Evolutionary conservation across 2,329 filamentous ascomycete genomes (phyloP).

Genomic region (Sclerotinia nivalis): DNA sequence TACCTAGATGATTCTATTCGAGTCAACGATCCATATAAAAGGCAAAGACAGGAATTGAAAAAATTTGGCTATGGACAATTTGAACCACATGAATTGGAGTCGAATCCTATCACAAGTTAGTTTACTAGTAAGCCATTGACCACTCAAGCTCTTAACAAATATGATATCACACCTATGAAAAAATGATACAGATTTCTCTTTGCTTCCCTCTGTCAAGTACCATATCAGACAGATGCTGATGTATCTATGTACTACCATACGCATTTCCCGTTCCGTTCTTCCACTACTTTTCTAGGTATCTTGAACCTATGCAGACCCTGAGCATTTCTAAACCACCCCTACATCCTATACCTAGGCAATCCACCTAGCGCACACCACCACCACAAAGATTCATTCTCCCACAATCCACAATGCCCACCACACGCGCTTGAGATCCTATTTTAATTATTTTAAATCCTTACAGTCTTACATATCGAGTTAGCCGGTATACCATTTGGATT

Average conservation of each 20-base stretch:
- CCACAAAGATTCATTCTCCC: constrained; percentile 11
- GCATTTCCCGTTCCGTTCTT: constrained; percentile 10
- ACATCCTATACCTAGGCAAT: constrained; percentile 16
- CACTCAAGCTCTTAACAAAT: background rate
- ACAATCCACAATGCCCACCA: constrained; percentile 21
- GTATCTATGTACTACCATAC: background rate
- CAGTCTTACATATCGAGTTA: constrained; percentile 12
- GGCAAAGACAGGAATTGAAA: background rate
- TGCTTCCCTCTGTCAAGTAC: background rate
- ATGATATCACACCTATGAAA: background rate
- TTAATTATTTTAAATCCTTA: constrained; percentile 16
- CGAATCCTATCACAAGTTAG: background rate
- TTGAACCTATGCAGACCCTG: constrained; percentile 8
- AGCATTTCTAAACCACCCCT: constrained; percentile 13
- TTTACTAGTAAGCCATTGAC: background rate
- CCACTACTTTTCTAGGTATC: background rate
- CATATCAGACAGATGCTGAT: constrained; percentile 3
- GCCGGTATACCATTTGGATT: background rate
- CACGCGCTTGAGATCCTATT: constrained; percentile 22
- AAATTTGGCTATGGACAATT: background rate
- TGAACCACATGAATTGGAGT: background rate
- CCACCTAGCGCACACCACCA: constrained; percentile 13
- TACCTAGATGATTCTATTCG: constrained; percentile 15
- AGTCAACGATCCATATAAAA: constrained; percentile 13
- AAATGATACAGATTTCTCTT: background rate